phyloP scores from a whole-genome alignment of 306 rosid species.

The Trichosanthes cucumerina region DNA sequence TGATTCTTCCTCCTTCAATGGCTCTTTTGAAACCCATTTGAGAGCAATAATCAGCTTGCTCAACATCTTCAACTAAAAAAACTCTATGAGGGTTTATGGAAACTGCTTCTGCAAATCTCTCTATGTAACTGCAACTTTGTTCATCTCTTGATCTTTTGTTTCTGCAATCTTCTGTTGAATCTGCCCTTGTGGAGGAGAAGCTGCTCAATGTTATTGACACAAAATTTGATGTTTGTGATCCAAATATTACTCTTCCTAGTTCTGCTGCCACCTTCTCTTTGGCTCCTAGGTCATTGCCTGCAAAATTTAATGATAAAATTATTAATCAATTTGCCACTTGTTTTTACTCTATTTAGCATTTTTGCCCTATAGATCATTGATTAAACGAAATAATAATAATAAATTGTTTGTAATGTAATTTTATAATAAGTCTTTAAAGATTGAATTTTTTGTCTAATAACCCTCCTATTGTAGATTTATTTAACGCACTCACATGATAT shows the following conservation, averaged over 20 bases:
- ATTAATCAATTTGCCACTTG: not conserved
- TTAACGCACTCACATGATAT: no score
- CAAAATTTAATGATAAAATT: not conserved
- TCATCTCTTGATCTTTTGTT: conserved; percentile 77
- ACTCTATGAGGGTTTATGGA: conserved; percentile 66
- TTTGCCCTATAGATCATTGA: not conserved
- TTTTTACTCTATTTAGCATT: not conserved
- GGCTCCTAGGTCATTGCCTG: conserved; percentile 43
- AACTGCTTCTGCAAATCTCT: conserved; percentile 55
- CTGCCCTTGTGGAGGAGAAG: conserved; percentile 67
- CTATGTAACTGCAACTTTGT: conserved; percentile 54
- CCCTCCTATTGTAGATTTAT: no score
- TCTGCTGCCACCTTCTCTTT: conserved; percentile 72
- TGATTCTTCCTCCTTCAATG: conserved; percentile 55
- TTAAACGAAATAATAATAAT: no score
- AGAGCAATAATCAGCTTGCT: conserved; percentile 71
- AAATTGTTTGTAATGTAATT: no score
- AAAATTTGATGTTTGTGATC: conserved; percentile 37
- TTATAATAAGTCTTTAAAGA: no score
- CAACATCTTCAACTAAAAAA: conserved; percentile 72
- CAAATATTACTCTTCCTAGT: conserved; percentile 55
- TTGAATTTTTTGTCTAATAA: no score
- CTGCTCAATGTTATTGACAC: conserved; percentile 61
- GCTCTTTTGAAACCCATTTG: conserved; percentile 83
- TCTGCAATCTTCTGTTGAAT: conserved; percentile 42